Percentiles rank a stretch among this genome's conserved stretches.
phyloP scores from a whole-genome alignment of 2,329 filamentous ascomycete species.

The Cercospora zeina region DNA sequence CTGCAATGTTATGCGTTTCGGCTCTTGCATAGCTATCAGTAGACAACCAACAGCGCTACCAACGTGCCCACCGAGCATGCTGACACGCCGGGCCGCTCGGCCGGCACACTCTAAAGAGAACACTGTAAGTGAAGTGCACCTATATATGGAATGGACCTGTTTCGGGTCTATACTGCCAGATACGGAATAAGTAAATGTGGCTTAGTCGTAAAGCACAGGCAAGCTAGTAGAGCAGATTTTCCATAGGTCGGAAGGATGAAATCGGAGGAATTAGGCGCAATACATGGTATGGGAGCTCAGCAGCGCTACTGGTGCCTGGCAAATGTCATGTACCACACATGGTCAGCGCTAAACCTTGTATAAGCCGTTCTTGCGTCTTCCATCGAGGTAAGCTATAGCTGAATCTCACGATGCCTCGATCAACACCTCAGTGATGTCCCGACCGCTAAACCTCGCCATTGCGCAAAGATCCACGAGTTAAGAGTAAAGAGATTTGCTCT shows the following conservation, averaged over 20 bases:
- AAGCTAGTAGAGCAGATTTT: neutral
- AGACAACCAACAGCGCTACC: neutral
- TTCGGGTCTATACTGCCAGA: neutral
- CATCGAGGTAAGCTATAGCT: neutral
- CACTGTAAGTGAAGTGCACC: neutral
- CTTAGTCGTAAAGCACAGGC: neutral
- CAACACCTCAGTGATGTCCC: neutral
- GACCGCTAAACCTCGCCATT: neutral
- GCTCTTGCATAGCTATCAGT: neutral
- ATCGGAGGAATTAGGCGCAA: neutral
- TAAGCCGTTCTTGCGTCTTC: neutral
- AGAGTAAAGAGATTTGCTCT: neutral
- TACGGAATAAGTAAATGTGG: neutral
- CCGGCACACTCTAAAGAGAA: neutral
- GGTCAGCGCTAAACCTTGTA: too few relatives aligned
- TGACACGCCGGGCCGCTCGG: neutral
- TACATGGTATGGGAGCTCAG: neutral
- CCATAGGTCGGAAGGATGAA: neutral
- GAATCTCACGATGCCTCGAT: neutral
- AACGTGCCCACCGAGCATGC: neutral
- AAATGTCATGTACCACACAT: neutral
- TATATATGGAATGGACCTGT: neutral
- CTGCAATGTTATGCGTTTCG: neutral
- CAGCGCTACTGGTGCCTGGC: neutral
- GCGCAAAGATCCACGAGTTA: neutral